Percentiles rank a stretch among this genome's conserved stretches.
Evolutionary conservation across 1,284 basidiomycete genomes (phyloP).

Genomic region (Tilletia setariae): DNA sequence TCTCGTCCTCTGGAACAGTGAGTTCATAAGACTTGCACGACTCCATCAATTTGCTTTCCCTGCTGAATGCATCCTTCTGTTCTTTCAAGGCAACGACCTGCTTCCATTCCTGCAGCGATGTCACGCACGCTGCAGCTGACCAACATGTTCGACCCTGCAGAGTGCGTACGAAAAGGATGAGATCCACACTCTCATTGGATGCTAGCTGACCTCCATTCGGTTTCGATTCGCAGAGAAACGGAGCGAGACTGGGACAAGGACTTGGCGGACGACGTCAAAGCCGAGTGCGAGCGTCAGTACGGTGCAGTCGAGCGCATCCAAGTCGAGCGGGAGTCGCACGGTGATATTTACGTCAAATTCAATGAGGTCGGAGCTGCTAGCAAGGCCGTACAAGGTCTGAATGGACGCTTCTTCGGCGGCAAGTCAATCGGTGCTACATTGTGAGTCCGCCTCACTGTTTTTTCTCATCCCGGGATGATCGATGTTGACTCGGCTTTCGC

Average conservation of each 20-base stretch:
- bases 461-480: not conserved
- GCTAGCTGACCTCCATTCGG: not conserved
- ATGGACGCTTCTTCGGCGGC: conserved; percentile 65
- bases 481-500: too few relatives aligned
- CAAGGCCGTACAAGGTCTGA: conserved; percentile 79
- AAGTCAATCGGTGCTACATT: conserved; percentile 47
- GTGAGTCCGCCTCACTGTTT: conserved; percentile 34
- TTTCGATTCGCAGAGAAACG: conserved; percentile 64
- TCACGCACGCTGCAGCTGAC: conserved; percentile 80
- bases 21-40: not conserved
- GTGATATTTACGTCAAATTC: conserved; percentile 96
- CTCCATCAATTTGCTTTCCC: not conserved
- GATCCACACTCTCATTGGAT: too few relatives aligned
- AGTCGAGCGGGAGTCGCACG: conserved; percentile 82
- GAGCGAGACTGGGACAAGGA: conserved; percentile 95
- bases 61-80: not conserved
- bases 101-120: conserved; percentile 67
- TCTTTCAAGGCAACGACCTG: conserved; percentile 42
- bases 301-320: conserved; percentile 82
- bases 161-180: conserved; percentile 56
- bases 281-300: conserved; percentile 87
- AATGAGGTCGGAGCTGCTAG: conserved; percentile 72
- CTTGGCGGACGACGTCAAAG: conserved; percentile 90
- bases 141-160: conserved; percentile 96
- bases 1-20: conserved; percentile 14